These are phyloP conservation scores for Amborella trichopoda DNA, from an alignment of 164 flowering plant genomes.

Conservation along the genomic window DNA sequence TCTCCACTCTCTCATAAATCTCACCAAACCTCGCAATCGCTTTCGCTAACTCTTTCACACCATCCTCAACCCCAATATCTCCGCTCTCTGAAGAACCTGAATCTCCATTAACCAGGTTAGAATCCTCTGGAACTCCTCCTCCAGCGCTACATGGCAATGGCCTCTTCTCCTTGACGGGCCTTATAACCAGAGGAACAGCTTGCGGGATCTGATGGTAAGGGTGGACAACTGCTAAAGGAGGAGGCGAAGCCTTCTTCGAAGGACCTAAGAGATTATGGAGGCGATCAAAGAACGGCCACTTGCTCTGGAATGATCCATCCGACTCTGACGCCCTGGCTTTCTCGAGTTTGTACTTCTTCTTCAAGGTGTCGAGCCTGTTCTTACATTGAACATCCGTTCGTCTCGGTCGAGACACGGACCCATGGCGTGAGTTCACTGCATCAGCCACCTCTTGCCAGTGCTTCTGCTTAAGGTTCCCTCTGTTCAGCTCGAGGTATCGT, in stretches of 20 bases:
- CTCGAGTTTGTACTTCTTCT: slow-evolving; percentile 91
- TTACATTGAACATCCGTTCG: slow-evolving; percentile 91
- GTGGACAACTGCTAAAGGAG: slow-evolving; percentile 25
- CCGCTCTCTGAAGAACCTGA: slow-evolving; percentile 7
- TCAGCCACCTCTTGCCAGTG: slow-evolving; percentile 93
- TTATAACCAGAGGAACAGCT: slow-evolving; percentile 14
- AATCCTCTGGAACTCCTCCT: background rate
- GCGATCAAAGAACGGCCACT: slow-evolving; percentile 20
- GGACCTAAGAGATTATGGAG: slow-evolving; percentile 17
- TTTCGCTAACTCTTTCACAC: background rate
- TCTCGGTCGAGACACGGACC: slow-evolving; percentile 29
- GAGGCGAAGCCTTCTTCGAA: slow-evolving; percentile 17
- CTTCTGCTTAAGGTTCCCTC: slow-evolving; percentile 81
- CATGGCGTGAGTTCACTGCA: slow-evolving; percentile 64
- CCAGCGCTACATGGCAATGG: slow-evolving; percentile 1
- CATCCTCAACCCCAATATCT: slow-evolving; percentile 1
- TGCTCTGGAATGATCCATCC: slow-evolving; percentile 18
- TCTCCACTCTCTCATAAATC: slow-evolving; percentile 53
- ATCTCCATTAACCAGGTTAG: background rate
- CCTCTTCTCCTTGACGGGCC: slow-evolving; percentile 17
- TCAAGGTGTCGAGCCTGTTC: slow-evolving; percentile 89
- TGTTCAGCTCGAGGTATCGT: slow-evolving; percentile 60
- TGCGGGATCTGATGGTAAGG: slow-evolving; percentile 6
- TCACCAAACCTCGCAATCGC: slow-evolving; percentile 27
- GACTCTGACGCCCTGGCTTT: slow-evolving; percentile 40